Base-by-base conservation (phyloP, 495 filamentous ascomycete genomes). In the Penicillium paradoxum region DNA sequence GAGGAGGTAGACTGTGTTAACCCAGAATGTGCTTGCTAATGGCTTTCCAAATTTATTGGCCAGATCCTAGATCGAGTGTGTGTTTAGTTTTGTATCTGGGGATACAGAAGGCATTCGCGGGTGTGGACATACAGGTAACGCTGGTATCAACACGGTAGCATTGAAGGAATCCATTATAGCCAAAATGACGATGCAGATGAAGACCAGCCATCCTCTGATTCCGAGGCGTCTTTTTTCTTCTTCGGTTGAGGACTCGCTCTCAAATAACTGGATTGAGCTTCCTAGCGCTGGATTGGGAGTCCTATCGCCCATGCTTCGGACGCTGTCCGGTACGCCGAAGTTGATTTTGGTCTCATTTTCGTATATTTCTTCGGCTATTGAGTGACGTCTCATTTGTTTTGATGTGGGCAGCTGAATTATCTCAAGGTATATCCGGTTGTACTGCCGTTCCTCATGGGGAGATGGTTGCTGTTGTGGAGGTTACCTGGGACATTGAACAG, bases 91-190 rank as follows among this genome's bases (percentile, higher is more conserved):
- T 53, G 53, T 29, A 38, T 32, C n/a, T n/a, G n/a, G n/a, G n/a
- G n/a, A n/a, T n/a, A n/a, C n/a, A n/a, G n/a, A n/a, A n/a, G n/a
- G n/a, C n/a, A n/a, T n/a, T n/a, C n/a, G n/a, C n/a, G n/a, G n/a
- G n/a, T n/a, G n/a, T n/a, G n/a, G n/a, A n/a, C 62, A 14, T 46
- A 68, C 65, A 15, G 65, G 59, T 15, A 66, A 19, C 6, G 67
- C 54, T 14, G 72, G 60, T 18, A 73, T 67, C 47, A 70, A 53
- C 17, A 71, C 57, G 0, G 70, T 69, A 17, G 64, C 62, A 50
- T 73, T 62, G 44, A 72, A 74, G 4, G 67, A 60, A 55, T 74
- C 72, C 69, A 74, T 73, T 60, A 68, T 64, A 4, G 67, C 60
- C 30, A 72, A 37, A 14, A 71, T 59, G 7, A 63, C 62, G 27